These are phyloP conservation scores for Trametes pubescens DNA, from an alignment of 1,284 basidiomycete genomes.

Conservation along the genomic window DNA sequence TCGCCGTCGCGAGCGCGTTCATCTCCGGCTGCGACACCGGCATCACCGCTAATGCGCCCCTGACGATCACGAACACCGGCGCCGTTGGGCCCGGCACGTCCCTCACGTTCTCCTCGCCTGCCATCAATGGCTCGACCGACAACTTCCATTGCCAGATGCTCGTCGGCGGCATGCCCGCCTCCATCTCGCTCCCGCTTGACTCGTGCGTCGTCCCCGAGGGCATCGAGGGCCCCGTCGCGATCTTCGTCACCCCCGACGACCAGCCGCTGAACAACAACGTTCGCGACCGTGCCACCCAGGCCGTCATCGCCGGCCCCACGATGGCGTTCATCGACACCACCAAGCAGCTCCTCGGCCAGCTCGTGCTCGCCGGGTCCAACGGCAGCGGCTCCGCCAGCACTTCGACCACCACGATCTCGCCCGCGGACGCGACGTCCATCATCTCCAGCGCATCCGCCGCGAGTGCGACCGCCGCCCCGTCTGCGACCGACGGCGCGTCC, in stretches of 20 bases:
- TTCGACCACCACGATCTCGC: constrained; percentile 34
- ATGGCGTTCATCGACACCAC: constrained; percentile 71
- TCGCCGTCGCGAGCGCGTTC: constrained; percentile 78
- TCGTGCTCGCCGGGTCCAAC: constrained; percentile 47
- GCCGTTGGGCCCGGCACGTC: constrained; percentile 61
- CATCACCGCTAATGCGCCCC: constrained; percentile 66
- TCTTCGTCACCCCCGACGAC: constrained; percentile 72
- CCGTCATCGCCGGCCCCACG: constrained; percentile 76
- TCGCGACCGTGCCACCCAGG: constrained; percentile 62
- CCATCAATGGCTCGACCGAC: constrained; percentile 58
- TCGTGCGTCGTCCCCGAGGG: constrained; percentile 68
- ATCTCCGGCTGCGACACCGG: constrained; percentile 76
- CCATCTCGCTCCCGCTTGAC: constrained; percentile 65
- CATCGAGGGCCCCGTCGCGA: constrained; percentile 75
- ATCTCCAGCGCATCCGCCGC: constrained; percentile 28
- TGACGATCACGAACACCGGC: constrained; percentile 71
- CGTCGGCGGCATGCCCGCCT: constrained; percentile 63
- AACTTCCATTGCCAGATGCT: constrained; percentile 80
- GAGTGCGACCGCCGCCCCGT: neutral
- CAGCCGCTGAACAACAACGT: constrained; percentile 74
- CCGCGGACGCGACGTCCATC: constrained; percentile 34
- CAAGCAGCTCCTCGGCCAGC: constrained; percentile 57
- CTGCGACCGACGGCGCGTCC: constrained; percentile 2
- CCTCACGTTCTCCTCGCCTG: constrained; percentile 67
- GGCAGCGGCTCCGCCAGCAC: constrained; percentile 21